These are phyloP conservation scores for Xylaria cubensis DNA, from an alignment of 495 filamentous ascomycete genomes.

Conservation along the genomic window DNA sequence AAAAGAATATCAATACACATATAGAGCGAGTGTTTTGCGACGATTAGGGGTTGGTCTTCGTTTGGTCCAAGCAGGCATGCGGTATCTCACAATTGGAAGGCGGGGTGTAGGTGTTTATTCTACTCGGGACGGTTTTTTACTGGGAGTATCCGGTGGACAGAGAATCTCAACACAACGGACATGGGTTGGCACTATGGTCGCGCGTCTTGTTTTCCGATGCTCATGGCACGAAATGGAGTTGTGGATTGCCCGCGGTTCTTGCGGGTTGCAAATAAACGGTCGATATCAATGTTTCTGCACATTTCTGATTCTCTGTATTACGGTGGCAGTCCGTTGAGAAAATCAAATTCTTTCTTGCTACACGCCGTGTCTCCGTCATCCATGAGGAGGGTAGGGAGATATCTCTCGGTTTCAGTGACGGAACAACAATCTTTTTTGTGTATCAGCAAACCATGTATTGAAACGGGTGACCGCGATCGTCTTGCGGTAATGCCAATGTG, in stretches of 20 bases:
- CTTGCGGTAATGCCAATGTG: slow-evolving; percentile 10
- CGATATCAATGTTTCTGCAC: slow-evolving; percentile 40
- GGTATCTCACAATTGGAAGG: slow-evolving; percentile 38
- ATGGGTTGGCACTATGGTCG: slow-evolving; percentile 40
- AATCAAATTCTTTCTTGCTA: slow-evolving; percentile 17
- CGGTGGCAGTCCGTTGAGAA: slow-evolving; percentile 22
- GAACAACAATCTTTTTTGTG: slow-evolving; percentile 20
- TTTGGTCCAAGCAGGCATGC: slow-evolving; percentile 42
- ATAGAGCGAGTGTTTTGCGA: slow-evolving; percentile 47
- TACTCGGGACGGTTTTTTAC: slow-evolving; percentile 39
- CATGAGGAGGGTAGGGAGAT: not conserved
- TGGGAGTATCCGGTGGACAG: slow-evolving; percentile 42
- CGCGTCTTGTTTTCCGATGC: slow-evolving; percentile 37
- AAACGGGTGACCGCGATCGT: slow-evolving; percentile 1
- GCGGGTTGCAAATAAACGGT: slow-evolving; percentile 46
- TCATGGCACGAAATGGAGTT: slow-evolving; percentile 44
- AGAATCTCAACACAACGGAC: slow-evolving; percentile 42
- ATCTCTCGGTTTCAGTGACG: slow-evolving; percentile 11
- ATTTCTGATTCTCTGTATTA: slow-evolving; percentile 27
- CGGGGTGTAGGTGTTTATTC: slow-evolving; percentile 38
- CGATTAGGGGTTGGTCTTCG: slow-evolving; percentile 38
- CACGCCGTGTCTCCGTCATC: not conserved
- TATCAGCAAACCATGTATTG: slow-evolving; percentile 25
- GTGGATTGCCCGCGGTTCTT: slow-evolving; percentile 42
- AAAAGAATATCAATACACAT: slow-evolving; percentile 45